Evolutionary conservation across 1,139 yeast genomes (phyloP), one percentile per base, ranked within the genome.

Genomic region (Nematodospora anomalae): DNA sequence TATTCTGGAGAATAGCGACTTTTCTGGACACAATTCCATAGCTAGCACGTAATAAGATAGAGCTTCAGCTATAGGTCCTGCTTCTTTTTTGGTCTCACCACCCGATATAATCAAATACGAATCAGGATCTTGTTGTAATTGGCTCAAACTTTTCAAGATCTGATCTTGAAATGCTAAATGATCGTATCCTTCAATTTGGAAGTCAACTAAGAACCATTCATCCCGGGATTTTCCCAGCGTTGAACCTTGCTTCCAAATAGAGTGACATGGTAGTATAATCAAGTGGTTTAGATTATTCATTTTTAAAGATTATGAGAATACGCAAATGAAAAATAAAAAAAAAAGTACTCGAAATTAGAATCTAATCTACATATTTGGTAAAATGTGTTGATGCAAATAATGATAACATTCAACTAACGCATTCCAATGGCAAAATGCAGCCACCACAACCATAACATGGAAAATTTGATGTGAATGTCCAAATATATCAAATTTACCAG

Each of bases 401-500:
- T 66, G 62, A 51, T 83, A 85, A 30, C 89, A 73, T 8, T 70
- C 71, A n/a, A 78, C 53, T 26, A 88, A 62, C 0, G 83, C 95
- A 37, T 53, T 65, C 62, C 84, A 79, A 59, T 89, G 97, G 43
- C 84, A 81, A 41, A 64, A 67, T 0, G 95, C 95, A 3, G 96
- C 96, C 6, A 80, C 49, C 0, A 89, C 92, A 3, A 90, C 96
- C 52, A 85, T 61, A 3, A 85, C 62, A 57, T 89, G 97, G 57
- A 89, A 89, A 15, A 89, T 75, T 56, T 90, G 97, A 57, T 89
- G 97, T 3, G 95, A 84, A 47, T 86, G 85, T 1, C 96, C 96
- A 63, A 79, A 71, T 10, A 79, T 55, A 51, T 89, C 96, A 55
- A 76, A 84, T 18, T 41, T 63, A 3, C 73, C 74, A 0, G 52